These are phyloP conservation scores for Candida berthetii DNA, from an alignment of 805 yeast genomes.

Conservation along the genomic window DNA sequence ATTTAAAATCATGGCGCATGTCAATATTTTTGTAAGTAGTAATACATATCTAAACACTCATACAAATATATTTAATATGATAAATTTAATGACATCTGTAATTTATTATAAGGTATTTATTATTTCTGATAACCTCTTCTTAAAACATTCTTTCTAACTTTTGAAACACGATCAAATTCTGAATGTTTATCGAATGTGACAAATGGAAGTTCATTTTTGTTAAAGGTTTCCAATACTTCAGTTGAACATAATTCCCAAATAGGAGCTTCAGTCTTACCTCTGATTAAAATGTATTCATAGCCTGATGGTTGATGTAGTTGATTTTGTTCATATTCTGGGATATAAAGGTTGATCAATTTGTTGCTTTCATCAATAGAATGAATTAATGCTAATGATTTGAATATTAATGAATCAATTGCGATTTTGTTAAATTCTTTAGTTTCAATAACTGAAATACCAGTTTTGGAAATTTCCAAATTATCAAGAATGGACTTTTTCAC, in stretches of 20 bases:
- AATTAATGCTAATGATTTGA: slow-evolving; percentile 51
- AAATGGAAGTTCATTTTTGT: slow-evolving; percentile 33
- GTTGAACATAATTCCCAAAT: slow-evolving; percentile 37
- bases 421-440: slow-evolving; percentile 2
- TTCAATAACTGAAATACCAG: slow-evolving; percentile 19
- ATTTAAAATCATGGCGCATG: not conserved
- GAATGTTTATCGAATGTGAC: slow-evolving; percentile 29
- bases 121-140: slow-evolving; percentile 34
- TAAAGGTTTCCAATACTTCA: slow-evolving; percentile 11
- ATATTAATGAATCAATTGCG: slow-evolving; percentile 16
- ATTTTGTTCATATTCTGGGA: slow-evolving; percentile 30
- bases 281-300: slow-evolving; percentile 37
- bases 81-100: not conserved
- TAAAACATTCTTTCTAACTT: slow-evolving; percentile 47
- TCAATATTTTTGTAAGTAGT: too few relatives aligned
- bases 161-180: slow-evolving; percentile 51
- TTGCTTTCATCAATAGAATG: slow-evolving; percentile 51
- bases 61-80: not conserved
- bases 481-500: slow-evolving; percentile 8
- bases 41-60: too few relatives aligned
- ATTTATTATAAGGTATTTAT: not conserved
- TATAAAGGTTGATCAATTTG: slow-evolving; percentile 44
- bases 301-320: slow-evolving; percentile 15
- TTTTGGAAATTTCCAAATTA: slow-evolving; percentile 7
- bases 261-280: slow-evolving; percentile 68